Base-by-base conservation (phyloP, 768 basidiomycete genomes). In the Trametopsis cervina region DNA sequence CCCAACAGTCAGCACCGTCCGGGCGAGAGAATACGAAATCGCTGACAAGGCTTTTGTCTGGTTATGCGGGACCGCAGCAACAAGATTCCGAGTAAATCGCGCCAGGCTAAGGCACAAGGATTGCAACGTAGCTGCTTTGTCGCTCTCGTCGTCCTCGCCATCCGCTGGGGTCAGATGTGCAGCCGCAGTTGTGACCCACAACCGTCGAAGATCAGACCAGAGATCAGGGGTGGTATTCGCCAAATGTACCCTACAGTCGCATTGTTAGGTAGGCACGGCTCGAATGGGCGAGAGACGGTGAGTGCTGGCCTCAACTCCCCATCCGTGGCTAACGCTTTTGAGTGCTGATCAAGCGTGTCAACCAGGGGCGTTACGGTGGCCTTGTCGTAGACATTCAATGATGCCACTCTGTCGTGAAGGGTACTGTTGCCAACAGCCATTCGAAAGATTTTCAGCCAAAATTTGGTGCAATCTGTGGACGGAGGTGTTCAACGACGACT, bases 41-140 rank as follows among this genome's bases (percentile, higher is more conserved):
- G 68, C 89, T 71, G 57, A 94, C 92, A 79, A 85, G 21, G 85
- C 83, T 49, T 66, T 69, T 35, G 63, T 58, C 61, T 96, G 93
- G 65, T 90, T 89, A n/a, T 62, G 61, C 6, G 78, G 73, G 13
- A 82, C 75, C 4, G 81, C 87, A 9, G 89, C 89, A 26, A 89
- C 80, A 9, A 93, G 65, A 61, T 96, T 94, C 50, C 93, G 76
- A 12, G 88, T 90, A 59, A 94, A 83, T 58, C 80, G 84, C 6
- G 81, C 84, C 18, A 90, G 22, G 36, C 56, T 58, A 37, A 61
- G 26, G 20, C 53, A 44, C 3, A 65, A 69, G 22, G 60, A 54
- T 10, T 39, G 25, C 4, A 60, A 40, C 0, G 13, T 12, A 9
- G 60, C 21, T 24, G 17, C 33, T 11, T 7, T 29, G 13, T 27